Evolutionary conservation across 129 eudicot genomes (phyloP).

Genomic region (Heracleum sosnowskyi): DNA sequence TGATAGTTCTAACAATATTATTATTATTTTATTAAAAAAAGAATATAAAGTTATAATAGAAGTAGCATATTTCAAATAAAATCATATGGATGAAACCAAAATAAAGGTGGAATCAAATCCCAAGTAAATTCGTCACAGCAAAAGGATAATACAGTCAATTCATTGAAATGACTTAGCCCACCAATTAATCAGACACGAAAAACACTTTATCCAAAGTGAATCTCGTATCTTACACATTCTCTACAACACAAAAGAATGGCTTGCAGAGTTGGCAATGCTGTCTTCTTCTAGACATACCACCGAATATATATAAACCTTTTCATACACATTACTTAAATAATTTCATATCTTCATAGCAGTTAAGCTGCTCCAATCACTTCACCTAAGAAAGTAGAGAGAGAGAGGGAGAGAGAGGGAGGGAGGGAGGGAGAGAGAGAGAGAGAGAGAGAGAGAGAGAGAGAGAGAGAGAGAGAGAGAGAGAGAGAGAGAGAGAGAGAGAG

Average conservation of each 20-base stretch:
- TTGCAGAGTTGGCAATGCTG: conserved; percentile 80
- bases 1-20: too few species aligned
- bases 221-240: neutral
- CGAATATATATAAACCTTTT: too few species aligned
- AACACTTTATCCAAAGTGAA: neutral
- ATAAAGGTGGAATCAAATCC: too few species aligned
- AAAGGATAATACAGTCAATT: neutral
- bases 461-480: conserved; percentile 15
- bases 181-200: neutral
- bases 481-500: conserved; percentile 2
- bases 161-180: neutral
- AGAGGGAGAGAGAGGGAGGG: too few species aligned
- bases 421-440: too few species aligned
- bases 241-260: conserved; percentile 38
- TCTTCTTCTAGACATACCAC: conserved; percentile 11
- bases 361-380: conserved; percentile 59
- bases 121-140: neutral
- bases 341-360: conserved; percentile 18
- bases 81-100: too few species aligned
- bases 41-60: too few species aligned
- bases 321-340: neutral
- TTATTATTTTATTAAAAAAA: too few species aligned
- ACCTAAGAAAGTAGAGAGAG: conserved; percentile 36
- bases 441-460: neutral
- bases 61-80: too few species aligned